Base-by-base conservation (phyloP, 176 grass and related monocot genomes). In the Carex kokanica region DNA sequence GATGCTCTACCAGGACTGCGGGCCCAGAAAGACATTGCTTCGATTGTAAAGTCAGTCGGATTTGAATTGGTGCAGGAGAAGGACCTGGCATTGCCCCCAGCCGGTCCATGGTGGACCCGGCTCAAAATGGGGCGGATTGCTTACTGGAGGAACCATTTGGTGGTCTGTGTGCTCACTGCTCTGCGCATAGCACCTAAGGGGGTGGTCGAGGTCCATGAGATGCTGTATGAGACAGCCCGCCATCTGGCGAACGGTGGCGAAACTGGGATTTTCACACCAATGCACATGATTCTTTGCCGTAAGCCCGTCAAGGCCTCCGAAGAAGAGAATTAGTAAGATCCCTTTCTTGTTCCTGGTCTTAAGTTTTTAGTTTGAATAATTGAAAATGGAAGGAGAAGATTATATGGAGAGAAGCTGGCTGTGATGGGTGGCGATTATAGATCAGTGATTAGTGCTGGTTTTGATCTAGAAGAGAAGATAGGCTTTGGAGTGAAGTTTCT, bases 221-320 rank as follows among this genome's bases (percentile, higher is more conserved):
- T 98, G 95, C 89, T 98, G 41, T 98, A 85, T 86, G 95, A 95
- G 86, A 98, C 95, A 60, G 95, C 95, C 41, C 87, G 86, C 70
- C 91, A 98, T 89, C 91, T 98, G 78, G 88, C 92, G 21, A 70
- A 56, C 20, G 95, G 95, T 21, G 95, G 95, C 4, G 92, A 98
- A 78, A 98, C 87, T 38, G 95, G 92, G 14, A 98, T 95, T 79
- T 98, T 98, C 86, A 84, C 95, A 16, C 95, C 95, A 57, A 98
- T 98, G 95, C 95, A 98, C 91, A 95, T 98, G 95, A 90, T 98
- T 74, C 82, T 98, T 65, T 93, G 94, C 90, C 92, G 95, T 89
- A 98, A 95, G 84, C 95, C 95, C 9, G 4, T 21, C n/a, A 20
- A 56, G 32, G 24, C 64, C n/a, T 8, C 45, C 2, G 63, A 69